phyloP scores from a whole-genome alignment of 2,329 filamentous ascomycete genomes.

The Ceratocystiopsis minuta region DNA sequence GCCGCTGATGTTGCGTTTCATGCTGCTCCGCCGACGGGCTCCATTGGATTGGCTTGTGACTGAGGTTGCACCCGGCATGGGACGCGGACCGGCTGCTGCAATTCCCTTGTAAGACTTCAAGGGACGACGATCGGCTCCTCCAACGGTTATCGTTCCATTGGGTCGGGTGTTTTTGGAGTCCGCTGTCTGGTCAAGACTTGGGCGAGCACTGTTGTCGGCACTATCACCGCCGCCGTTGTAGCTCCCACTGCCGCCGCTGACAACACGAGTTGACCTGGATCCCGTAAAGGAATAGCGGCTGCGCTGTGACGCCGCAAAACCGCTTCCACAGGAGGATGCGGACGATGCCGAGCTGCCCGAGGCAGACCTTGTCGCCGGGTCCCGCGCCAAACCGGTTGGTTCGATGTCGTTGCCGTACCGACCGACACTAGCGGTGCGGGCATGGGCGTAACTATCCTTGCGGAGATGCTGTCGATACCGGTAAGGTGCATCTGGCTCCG shows the following conservation, averaged over 20 bases:
- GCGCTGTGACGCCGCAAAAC: slow-evolving; percentile 14
- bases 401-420: slow-evolving; percentile 28
- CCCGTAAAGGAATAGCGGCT: slow-evolving; percentile 14
- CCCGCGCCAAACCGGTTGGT: slow-evolving; percentile 27
- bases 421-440: slow-evolving; percentile 41
- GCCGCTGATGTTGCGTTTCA: slow-evolving; percentile 53
- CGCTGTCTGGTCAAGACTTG: slow-evolving; percentile 16
- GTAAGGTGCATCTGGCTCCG: slow-evolving; percentile 45
- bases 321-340: slow-evolving; percentile 18
- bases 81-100: slow-evolving; percentile 15
- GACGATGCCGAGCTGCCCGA: slow-evolving; percentile 32
- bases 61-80: slow-evolving; percentile 12
- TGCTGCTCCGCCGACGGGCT: slow-evolving; percentile 41
- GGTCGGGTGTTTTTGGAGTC: not conserved
- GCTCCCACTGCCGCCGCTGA: slow-evolving; percentile 9
- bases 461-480: slow-evolving; percentile 50
- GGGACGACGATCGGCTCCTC: slow-evolving; percentile 5
- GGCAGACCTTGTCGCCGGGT: slow-evolving; percentile 25
- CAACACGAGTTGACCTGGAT: slow-evolving; percentile 7
- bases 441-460: slow-evolving; percentile 54
- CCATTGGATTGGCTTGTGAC: slow-evolving; percentile 14
- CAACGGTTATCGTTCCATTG: too few relatives aligned
- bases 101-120: slow-evolving; percentile 25
- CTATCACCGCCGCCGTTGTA: slow-evolving; percentile 13
- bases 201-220: slow-evolving; percentile 12